Percentiles rank a stretch among this genome's conserved stretches.
These are phyloP conservation scores for Uromyces viciae-fabae DNA, from an alignment of 1,284 basidiomycete species.

Conservation along the genomic window DNA sequence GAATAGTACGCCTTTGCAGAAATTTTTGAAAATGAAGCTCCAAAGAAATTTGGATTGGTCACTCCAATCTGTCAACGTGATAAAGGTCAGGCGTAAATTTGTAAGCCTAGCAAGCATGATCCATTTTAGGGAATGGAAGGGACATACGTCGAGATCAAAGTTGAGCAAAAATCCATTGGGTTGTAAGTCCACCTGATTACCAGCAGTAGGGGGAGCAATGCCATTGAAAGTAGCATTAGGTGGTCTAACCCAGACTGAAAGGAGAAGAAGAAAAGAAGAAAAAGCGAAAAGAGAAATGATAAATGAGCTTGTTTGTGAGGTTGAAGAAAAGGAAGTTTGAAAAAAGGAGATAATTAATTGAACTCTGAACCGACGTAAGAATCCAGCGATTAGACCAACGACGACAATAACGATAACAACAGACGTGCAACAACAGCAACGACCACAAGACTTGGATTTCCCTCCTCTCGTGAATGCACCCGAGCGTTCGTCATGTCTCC, in stretches of 20 bases:
- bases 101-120: not conserved
- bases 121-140: not conserved
- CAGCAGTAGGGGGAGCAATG: slow-evolving; percentile 49
- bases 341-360: not conserved
- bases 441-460: slow-evolving; percentile 48
- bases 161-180: slow-evolving; percentile 50
- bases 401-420: slow-evolving; percentile 51
- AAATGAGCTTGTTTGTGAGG: too few relatives aligned
- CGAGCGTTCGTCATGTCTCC: slow-evolving; percentile 52
- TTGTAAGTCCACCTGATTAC: slow-evolving; percentile 49
- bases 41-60: slow-evolving; percentile 47
- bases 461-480: slow-evolving; percentile 51
- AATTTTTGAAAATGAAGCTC: slow-evolving; percentile 50
- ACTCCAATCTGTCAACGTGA: slow-evolving; percentile 33
- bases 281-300: too few relatives aligned
- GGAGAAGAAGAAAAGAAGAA: not conserved
- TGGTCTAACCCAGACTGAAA: slow-evolving; percentile 52
- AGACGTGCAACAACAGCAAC: slow-evolving; percentile 52
- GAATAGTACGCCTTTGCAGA: slow-evolving; percentile 13
- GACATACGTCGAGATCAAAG: slow-evolving; percentile 48
- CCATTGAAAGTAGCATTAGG: slow-evolving; percentile 53
- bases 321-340: not conserved
- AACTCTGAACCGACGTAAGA: slow-evolving; percentile 48
- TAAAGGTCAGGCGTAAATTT: not conserved
- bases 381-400: slow-evolving; percentile 52